These are phyloP conservation scores for Bacidia gigantensis DNA, from an alignment of 495 filamentous ascomycete genomes.

Conservation along the genomic window DNA sequence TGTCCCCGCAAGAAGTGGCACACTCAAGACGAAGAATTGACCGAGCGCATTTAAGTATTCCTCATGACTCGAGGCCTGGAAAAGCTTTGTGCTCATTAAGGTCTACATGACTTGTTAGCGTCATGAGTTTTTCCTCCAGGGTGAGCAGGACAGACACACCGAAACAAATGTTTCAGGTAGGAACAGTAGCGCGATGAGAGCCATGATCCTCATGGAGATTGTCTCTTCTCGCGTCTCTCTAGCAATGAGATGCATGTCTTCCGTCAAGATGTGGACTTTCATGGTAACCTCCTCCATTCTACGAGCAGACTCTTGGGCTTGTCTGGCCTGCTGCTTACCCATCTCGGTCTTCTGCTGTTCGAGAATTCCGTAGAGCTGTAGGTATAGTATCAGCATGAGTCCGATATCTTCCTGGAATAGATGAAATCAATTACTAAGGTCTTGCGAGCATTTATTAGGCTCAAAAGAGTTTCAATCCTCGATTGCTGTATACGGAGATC, in stretches of 20 bases:
- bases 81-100: constrained; percentile 9
- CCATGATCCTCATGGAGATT: constrained; percentile 10
- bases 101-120: not conserved
- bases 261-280: not conserved
- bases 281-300: constrained; percentile 4
- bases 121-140: not conserved
- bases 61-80: not conserved
- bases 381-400: not conserved
- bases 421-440: not conserved
- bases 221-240: constrained; percentile 7
- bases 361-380: constrained; percentile 1
- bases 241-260: constrained; percentile 7
- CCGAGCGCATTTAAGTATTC: not conserved
- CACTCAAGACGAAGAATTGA: constrained; percentile 3
- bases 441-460: constrained; percentile 4
- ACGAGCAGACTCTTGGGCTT: not conserved
- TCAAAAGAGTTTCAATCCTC: constrained; percentile 2
- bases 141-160: not conserved
- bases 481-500: constrained; percentile 2
- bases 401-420: not conserved
- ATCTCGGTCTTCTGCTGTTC: constrained; percentile 5
- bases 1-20: constrained; percentile 3
- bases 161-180: constrained; percentile 9
- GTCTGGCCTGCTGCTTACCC: not conserved
- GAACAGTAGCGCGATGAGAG: constrained; percentile 7